A percentile compares a stretch with the other conserved stretches of the same genome.
Conservation (phyloP, 257 asterid species). For the Solanum verrucosum region DNA sequence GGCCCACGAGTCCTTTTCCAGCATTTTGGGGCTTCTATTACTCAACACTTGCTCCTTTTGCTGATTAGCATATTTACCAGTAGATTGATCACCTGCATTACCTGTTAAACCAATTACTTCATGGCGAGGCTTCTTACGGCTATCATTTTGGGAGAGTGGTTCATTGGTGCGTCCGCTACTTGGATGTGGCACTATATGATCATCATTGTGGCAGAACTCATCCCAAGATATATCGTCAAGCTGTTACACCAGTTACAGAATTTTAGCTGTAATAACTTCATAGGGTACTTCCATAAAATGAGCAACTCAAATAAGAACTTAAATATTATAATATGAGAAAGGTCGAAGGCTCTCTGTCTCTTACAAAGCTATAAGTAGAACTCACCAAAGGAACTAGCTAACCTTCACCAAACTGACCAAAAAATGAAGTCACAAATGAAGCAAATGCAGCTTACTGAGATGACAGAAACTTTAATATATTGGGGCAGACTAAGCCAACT, state of each 20-base stretch:
- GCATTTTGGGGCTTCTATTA: constrained; percentile 34
- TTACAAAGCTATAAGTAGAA: background rate
- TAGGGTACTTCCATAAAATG: constrained; percentile 25
- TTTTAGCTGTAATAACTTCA: constrained; percentile 49
- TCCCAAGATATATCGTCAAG: constrained; percentile 73
- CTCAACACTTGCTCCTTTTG: constrained; percentile 22
- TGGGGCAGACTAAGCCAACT: background rate
- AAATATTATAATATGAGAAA: background rate
- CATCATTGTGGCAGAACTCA: constrained; percentile 51
- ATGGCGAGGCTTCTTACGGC: constrained; percentile 30
- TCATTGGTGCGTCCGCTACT: constrained; percentile 15
- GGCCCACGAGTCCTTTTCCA: constrained; percentile 36
- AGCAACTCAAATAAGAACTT: background rate
- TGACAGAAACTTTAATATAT: background rate
- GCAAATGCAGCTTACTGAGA: background rate
- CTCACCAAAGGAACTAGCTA: background rate
- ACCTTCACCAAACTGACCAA: background rate
- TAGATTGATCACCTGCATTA: constrained; percentile 18
- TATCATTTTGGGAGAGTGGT: constrained; percentile 25
- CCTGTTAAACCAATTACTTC: constrained; percentile 21
- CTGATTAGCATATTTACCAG: constrained; percentile 16
- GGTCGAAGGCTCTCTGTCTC: background rate
- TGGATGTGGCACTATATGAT: constrained; percentile 73
- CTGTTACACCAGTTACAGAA: constrained; percentile 54
- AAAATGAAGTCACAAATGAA: background rate